Base-by-base conservation (phyloP, 352 stramenopile genomes). In the Phytophthora sp. region DNA sequence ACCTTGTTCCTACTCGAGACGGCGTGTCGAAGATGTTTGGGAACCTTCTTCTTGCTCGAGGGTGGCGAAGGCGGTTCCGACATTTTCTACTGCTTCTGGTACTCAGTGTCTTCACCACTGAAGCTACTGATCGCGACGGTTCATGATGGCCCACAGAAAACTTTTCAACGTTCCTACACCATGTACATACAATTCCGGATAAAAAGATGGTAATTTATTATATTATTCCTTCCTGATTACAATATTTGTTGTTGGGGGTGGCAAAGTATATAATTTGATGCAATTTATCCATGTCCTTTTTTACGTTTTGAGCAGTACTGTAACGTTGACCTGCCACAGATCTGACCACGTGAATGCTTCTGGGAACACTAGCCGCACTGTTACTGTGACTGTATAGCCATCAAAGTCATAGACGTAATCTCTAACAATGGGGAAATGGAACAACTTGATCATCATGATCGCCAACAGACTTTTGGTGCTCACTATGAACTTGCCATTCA, bases 21-120 rank as follows among this genome's bases (percentile, higher is more conserved):
- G 46, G 68, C 63, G 61, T 79, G 68, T n/a, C 63, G 76, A 54
- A 73, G 26, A 47, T 71, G 75, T 50, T 82, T 84, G 2, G 73
- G 77, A 18, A 76, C 46, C 18, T 67, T 56, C 44, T 68, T 75
- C 54, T 69, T 76, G 20, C 26, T 42, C 49, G n/a, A 36, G 7
- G 49, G 20, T 3, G 42, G 24, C 33, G 57, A 44, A n/a, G 67
- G 24, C 15, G 38, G 15, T 15, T 69, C 51, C 50, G 35, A 58
- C 66, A 67, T 74, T 56, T 13, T 23, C n/a, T 16, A 24, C 38
- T 51, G 29, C 47, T 47, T 38, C 56, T n/a, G 39, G 9, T 61
- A 56, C 15, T 51, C 33, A 35, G 16, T 33, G 11, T 52, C 21
- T 69, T 42, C n/a, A 51, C 20, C 16, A 69, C 44, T 69, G 12